Evolutionary conservation across 139 green algal genomes (phyloP).

Genomic region (Chlamydomonas sp.): DNA sequence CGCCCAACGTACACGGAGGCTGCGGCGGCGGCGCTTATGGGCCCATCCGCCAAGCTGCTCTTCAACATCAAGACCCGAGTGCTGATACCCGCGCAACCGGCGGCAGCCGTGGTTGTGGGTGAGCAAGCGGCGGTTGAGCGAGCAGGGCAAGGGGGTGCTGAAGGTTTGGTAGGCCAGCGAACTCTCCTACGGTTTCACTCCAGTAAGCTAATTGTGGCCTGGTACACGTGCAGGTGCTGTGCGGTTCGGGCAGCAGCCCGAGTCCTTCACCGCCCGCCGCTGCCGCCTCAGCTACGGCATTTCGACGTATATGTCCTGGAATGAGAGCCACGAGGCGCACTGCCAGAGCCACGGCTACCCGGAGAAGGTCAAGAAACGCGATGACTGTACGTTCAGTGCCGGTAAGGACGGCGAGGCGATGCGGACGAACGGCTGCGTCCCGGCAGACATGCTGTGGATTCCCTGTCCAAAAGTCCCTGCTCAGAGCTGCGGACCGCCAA

Average conservation of each 20-base stretch:
- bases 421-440: too few relatives aligned
- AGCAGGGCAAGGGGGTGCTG: too few relatives aligned
- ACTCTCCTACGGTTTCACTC: too few relatives aligned
- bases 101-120: too few relatives aligned
- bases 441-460: background rate
- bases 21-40: too few relatives aligned
- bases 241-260: background rate
- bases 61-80: too few relatives aligned
- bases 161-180: too few relatives aligned
- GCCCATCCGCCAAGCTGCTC: too few relatives aligned
- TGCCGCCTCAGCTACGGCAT: conserved; percentile 23
- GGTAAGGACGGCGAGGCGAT: background rate
- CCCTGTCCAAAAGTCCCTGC: too few relatives aligned
- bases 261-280: background rate
- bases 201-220: background rate
- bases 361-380: background rate
- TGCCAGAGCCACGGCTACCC: background rate
- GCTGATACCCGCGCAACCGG: too few relatives aligned
- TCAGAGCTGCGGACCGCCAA: background rate
- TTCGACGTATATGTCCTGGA: background rate
- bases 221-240: background rate
- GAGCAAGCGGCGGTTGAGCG: background rate
- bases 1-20: too few relatives aligned
- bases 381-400: background rate
- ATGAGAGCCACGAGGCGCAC: background rate